Evolutionary conservation across 495 filamentous ascomycete genomes (phyloP), one percentile per base, ranked within the genome.

Genomic region (Talaromyces nanjingensis): DNA sequence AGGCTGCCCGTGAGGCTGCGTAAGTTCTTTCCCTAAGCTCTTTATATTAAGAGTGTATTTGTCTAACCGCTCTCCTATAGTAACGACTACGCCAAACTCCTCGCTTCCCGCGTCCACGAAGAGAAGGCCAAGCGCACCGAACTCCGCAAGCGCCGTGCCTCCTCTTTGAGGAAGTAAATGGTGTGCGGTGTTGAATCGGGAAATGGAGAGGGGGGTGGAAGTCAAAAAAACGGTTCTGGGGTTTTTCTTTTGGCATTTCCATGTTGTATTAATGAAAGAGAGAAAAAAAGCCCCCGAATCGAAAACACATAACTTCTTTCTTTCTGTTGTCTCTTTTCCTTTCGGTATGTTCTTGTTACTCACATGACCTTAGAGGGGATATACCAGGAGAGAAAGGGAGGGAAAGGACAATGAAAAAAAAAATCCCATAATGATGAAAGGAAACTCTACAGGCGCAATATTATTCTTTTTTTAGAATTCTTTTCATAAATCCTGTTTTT

Each of bases 1-100:
- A 97, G 84, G 86, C 91, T 78, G 86, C 89, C 77, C 96, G 96
- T 85, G 96, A 98, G 80, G 94, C 94, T 84, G 96, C 94, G 94
- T 98, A 96, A 73, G 92, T 88, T 70, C 47, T 42, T 49, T 29
- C 6, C 25, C 8, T 11, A 24, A 24, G 14, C 24, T 39, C 11
- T 2, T 22, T 6, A 33, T 24, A 24, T 1, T 24, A 24, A 24
- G 22, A 24, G 22, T 24, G 59, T 14, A 33, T 25, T 42, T 37
- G 65, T 71, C 55, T 65, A 71, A 77, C 67, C 83, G 74, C 79
- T 45, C 16, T 24, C 27, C 39, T 49, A 69, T 63, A 80, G 78
- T 68, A 92, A 89, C 81, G 94, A 98, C 81, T 98, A 98, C 78
- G 86, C 92, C 67, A 84, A 90, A 79, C 81, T 98, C 79, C 84